Evolutionary conservation across 2,329 filamentous ascomycete species (phyloP), one percentile per base, ranked within the genome.

Genomic region (Phialophora tarda): DNA sequence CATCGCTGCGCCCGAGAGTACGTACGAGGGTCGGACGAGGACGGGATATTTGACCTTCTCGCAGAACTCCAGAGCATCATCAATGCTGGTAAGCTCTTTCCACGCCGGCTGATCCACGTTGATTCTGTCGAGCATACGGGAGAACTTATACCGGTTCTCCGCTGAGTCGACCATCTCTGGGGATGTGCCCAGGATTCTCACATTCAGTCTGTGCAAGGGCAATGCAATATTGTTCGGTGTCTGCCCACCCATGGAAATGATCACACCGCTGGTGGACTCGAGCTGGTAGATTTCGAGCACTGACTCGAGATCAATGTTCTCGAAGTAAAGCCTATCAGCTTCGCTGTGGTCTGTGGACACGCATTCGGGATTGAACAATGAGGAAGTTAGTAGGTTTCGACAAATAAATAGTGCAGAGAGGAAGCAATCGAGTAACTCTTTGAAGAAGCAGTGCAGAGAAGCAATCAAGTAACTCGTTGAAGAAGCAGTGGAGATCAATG

Each of bases 81-180:
- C 90, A 71, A 97, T 93, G 82, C 92, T 97, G 2, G 93, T 98
- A 62, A 98, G 84, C 78, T 98, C 95, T 82, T 97, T 98, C 95
- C 95, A 99, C 7, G 91, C 91, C 5, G 95, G 95, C 81, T 99
- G 95, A 77, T 99, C 95, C 34, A 99, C 95, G 28, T 86, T 90
- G 72, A 98, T 97, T 73, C 91, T 87, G 79, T 99, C 95, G 71
- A 98, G 85, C 92, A 98, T 97, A 75, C 95, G 92, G 51, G 93
- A 97, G 84, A 98, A 98, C 84, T 98, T 98, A 86, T 96, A 98
- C 65, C 95, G 86, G 79, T 99, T 98, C 83, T 99, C 95, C 1
- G 95, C 95, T 41, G 87, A 92, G 78, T 99, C 95, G 75, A 99
- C 98, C 94, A 98, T 98, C 79, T 99, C 95, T 10, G 95, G 95